Conservation (phyloP, 345 rosid species). For the Erodium maritimum region DNA sequence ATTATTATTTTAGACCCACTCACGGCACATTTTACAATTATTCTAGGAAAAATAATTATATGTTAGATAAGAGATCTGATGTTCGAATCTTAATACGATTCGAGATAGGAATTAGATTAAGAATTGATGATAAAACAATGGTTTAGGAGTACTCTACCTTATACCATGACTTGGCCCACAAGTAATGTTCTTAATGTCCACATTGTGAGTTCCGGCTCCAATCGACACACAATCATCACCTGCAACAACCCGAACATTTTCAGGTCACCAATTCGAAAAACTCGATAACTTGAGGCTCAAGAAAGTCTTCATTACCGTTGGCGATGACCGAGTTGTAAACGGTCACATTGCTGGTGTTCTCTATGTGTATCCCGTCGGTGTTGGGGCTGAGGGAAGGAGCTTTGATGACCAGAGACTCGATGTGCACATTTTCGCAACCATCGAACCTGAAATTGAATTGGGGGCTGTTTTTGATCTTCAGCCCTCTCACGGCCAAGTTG, state of each 20-base stretch:
- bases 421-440: conserved; percentile 34
- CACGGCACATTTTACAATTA: too few species aligned
- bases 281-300: not conserved
- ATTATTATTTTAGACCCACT: too few species aligned
- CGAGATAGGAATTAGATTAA: too few species aligned
- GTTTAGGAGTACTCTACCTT: conserved; percentile 33
- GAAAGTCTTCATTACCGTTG: conserved; percentile 32
- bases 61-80: too few species aligned
- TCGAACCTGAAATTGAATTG: conserved; percentile 77
- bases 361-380: conserved; percentile 88
- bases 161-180: conserved; percentile 99
- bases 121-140: too few species aligned
- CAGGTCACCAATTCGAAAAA: not conserved
- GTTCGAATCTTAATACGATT: too few species aligned
- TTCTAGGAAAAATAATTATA: too few species aligned
- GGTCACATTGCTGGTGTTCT: conserved; percentile 42
- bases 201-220: conserved; percentile 73
- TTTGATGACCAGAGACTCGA: conserved; percentile 45
- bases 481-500: conserved; percentile 58
- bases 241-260: conserved; percentile 8
- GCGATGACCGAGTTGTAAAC: conserved; percentile 79
- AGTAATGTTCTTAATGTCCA: conserved; percentile 73
- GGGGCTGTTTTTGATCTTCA: conserved; percentile 57
- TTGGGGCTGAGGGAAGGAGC: conserved; percentile 82
- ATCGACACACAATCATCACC: conserved; percentile 97